These are phyloP conservation scores for Neurospora sp. DNA, from an alignment of 495 filamentous ascomycete species.

Conservation along the genomic window DNA sequence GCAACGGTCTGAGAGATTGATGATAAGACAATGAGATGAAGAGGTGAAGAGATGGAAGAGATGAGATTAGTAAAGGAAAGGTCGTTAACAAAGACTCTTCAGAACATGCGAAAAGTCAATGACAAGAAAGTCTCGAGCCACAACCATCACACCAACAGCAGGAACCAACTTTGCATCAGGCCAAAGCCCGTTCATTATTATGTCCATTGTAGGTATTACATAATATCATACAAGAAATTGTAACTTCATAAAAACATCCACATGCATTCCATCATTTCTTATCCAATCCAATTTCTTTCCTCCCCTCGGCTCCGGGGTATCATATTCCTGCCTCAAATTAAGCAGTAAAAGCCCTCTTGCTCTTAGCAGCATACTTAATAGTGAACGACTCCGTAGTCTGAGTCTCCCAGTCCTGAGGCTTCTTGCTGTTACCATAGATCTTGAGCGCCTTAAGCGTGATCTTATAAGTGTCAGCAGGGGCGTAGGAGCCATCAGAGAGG, in stretches of 20 bases:
- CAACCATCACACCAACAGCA: not conserved
- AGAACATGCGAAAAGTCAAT: not conserved
- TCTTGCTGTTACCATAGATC: constrained; percentile 29
- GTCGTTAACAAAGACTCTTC: not conserved
- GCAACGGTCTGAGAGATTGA: too few species aligned
- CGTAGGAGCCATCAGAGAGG: constrained; percentile 31
- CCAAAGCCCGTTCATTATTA: not conserved
- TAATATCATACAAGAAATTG: not conserved
- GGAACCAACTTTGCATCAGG: not conserved
- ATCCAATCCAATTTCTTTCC: not conserved
- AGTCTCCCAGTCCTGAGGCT: constrained; percentile 13
- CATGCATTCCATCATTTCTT: not conserved
- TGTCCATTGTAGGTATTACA: not conserved
- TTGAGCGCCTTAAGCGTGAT: constrained; percentile 32
- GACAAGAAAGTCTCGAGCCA: not conserved
- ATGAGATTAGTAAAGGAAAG: not conserved
- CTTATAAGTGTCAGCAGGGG: constrained; percentile 36
- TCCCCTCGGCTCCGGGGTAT: not conserved
- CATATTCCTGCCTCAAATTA: not conserved
- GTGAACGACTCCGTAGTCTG: constrained; percentile 19
- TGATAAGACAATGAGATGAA: not conserved
- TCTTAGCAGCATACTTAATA: constrained; percentile 10
- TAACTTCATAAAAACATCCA: not conserved
- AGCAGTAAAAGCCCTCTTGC: not conserved
- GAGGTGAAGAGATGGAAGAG: not conserved